Conservation (phyloP, 257 asterid species). For the Misopates orontium region DNA sequence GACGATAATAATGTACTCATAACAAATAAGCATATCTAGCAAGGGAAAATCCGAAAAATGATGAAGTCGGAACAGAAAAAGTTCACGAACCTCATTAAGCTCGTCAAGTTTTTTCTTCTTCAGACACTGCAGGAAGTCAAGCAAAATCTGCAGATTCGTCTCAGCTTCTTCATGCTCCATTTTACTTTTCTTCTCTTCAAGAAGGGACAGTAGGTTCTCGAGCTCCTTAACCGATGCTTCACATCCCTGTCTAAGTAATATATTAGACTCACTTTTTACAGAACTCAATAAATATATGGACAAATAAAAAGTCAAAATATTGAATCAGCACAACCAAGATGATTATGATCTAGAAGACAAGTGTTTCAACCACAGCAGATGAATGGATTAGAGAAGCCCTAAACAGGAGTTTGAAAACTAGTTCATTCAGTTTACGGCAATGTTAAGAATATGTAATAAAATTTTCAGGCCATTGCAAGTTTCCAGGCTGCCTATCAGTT, state of each 20-base stretch:
- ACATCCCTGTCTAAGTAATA: conserved; percentile 78
- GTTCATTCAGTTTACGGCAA: too few species aligned
- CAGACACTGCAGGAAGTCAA: conserved; percentile 70
- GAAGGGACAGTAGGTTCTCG: conserved; percentile 65
- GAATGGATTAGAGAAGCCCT: background rate
- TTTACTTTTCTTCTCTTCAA: conserved; percentile 78
- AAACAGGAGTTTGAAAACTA: too few species aligned
- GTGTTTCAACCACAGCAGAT: conserved; percentile 4
- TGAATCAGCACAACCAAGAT: background rate
- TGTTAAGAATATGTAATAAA: too few species aligned
- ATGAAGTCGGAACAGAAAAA: conserved; percentile 11
- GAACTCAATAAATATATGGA: too few species aligned
- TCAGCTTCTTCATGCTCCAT: conserved; percentile 98
- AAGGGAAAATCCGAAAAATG: background rate
- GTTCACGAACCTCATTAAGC: conserved; percentile 76
- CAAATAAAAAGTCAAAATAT: conserved; percentile 3
- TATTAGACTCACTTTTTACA: conserved; percentile 31
- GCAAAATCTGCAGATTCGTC: conserved; percentile 74
- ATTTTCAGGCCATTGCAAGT: too few species aligned
- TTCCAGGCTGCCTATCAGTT: too few species aligned
- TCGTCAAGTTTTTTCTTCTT: conserved; percentile 79
- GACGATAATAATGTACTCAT: too few species aligned
- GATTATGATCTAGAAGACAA: background rate
- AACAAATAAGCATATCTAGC: too few species aligned
- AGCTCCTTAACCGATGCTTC: conserved; percentile 81